Percentiles rank a stretch among this genome's conserved stretches.
Evolutionary conservation across 176 grass and related monocot species (phyloP).

Genomic region (Aegilops speltoides): DNA sequence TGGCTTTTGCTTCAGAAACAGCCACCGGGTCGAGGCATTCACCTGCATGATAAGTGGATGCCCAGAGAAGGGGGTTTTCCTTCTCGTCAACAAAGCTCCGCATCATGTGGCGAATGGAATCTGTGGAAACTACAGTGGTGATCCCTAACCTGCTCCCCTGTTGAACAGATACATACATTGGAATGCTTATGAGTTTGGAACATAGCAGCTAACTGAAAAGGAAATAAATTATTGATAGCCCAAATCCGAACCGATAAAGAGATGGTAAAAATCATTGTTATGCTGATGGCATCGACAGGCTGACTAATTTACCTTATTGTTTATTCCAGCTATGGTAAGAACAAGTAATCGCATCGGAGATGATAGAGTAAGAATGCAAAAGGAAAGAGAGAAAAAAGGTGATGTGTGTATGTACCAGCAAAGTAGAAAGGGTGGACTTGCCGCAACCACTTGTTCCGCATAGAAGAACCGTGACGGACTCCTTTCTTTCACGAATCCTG

Average conservation of each 20-base stretch:
- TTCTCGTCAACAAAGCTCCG: constrained; percentile 87
- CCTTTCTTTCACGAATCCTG: constrained; percentile 85
- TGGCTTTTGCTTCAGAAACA: constrained; percentile 83
- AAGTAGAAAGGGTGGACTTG: constrained; percentile 90
- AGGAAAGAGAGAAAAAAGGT: neutral
- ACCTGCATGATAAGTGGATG: constrained; percentile 93
- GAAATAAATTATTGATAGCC: neutral
- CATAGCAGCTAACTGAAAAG: neutral
- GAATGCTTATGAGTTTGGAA: neutral
- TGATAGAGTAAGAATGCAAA: neutral
- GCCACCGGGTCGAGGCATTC: constrained; percentile 83
- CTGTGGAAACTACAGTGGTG: constrained; percentile 89
- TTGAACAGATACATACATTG: constrained; percentile 16
- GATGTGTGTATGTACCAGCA: constrained; percentile 62
- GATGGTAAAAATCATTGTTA: neutral
- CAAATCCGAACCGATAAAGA: neutral
- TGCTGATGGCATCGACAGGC: neutral
- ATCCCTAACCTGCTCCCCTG: constrained; percentile 91
- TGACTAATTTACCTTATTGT: neutral
- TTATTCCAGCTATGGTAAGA: neutral
- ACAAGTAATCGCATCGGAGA: neutral
- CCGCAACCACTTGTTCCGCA: constrained; percentile 95
- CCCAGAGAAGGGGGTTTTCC: constrained; percentile 94
- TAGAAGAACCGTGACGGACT: constrained; percentile 87
- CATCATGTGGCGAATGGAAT: constrained; percentile 98